A percentile compares a stretch with the other conserved stretches of the same genome.
Conservation (phyloP, 2,329 filamentous ascomycete genomes). For the Bisporella sp. region DNA sequence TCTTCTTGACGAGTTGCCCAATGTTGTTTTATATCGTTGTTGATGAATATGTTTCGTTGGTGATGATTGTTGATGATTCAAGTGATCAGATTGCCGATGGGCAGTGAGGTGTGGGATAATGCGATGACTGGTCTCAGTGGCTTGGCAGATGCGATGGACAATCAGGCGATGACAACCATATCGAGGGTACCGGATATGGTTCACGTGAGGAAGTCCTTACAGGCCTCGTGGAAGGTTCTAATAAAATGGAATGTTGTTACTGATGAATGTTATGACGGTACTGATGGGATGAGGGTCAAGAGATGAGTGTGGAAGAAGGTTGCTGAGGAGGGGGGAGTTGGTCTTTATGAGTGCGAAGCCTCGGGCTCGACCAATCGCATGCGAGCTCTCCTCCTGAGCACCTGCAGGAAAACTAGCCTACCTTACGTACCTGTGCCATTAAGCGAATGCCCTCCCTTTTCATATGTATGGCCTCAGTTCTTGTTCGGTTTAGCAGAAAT, state of each 20-base stretch:
- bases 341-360: no score
- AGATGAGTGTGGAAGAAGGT: conserved; percentile 23
- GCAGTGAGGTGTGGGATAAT: conserved; percentile 17
- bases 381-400: no score
- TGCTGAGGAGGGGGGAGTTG: conserved; percentile 16
- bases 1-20: background rate
- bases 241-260: conserved; percentile 19
- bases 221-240: conserved; percentile 13
- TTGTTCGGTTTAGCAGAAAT: no score
- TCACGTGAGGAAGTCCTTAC: conserved; percentile 20
- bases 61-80: conserved; percentile 8
- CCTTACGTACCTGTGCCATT: no score
- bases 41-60: conserved; percentile 9
- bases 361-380: no score
- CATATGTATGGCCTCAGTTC: no score
- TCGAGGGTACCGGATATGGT: conserved; percentile 26
- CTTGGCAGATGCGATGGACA: conserved; percentile 16
- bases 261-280: conserved; percentile 11
- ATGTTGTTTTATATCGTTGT: conserved; percentile 3
- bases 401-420: no score
- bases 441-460: no score
- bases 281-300: conserved; percentile 9
- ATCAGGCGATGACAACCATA: conserved; percentile 19
- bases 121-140: conserved; percentile 14
- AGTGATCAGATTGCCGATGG: conserved; percentile 15